These are phyloP conservation scores for Asclepias syriaca DNA, from an alignment of 257 asterid genomes.

Conservation along the genomic window DNA sequence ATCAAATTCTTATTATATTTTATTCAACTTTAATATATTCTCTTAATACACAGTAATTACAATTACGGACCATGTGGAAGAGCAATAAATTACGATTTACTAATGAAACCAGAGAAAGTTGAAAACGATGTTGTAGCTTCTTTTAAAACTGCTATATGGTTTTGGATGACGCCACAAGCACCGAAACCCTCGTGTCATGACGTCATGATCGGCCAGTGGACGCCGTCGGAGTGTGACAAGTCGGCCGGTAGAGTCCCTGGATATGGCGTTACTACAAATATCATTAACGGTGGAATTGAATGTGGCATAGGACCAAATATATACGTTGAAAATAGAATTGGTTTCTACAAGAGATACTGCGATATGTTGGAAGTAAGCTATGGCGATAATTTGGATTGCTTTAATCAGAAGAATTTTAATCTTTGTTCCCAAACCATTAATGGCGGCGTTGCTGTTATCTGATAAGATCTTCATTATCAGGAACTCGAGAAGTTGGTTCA, in stretches of 20 bases:
- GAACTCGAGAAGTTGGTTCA: no score
- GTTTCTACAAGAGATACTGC: constrained; percentile 27
- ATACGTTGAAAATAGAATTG: constrained; percentile 20
- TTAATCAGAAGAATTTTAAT: constrained; percentile 11
- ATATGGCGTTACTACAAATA: constrained; percentile 31
- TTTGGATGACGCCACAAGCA: constrained; percentile 36
- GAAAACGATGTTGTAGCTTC: constrained; percentile 21
- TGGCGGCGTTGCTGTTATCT: no score
- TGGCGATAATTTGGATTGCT: constrained; percentile 28
- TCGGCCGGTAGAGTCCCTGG: constrained; percentile 28
- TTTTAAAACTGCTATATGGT: constrained; percentile 37
- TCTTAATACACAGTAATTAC: constrained; percentile 21
- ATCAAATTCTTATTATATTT: no score
- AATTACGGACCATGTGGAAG: constrained; percentile 33
- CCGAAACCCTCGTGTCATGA: constrained; percentile 30
- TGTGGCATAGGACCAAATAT: constrained; percentile 23
- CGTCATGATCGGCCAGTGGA: constrained; percentile 28
- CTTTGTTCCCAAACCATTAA: no score
- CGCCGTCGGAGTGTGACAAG: constrained; percentile 19
- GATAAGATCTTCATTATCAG: not conserved
- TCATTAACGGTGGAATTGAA: constrained; percentile 32
- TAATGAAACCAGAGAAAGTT: constrained; percentile 28
- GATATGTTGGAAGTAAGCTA: constrained; percentile 19
- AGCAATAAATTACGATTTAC: constrained; percentile 18
- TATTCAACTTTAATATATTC: no score